phyloP scores from a whole-genome alignment of 2,329 filamentous ascomycete genomes.

The Zymoseptoria brevis region DNA sequence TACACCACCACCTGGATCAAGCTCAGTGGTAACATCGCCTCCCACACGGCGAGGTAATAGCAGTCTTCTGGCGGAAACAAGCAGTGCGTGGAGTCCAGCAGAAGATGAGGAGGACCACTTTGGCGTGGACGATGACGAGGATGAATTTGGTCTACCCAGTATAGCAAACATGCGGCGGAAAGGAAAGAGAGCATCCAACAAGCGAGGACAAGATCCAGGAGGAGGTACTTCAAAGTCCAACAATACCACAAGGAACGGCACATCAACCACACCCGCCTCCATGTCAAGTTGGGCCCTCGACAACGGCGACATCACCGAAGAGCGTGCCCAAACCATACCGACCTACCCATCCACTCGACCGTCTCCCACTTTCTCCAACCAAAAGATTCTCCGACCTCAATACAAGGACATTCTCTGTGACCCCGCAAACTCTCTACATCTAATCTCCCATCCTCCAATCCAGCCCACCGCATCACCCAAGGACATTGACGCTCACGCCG shows the following conservation, averaged over 20 bases:
- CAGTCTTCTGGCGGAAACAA: constrained; percentile 71
- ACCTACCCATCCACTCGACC: constrained; percentile 84
- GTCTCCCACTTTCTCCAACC: constrained; percentile 55
- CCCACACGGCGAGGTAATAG: constrained; percentile 64
- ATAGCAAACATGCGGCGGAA: constrained; percentile 84
- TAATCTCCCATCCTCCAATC: constrained; percentile 78
- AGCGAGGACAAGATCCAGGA: constrained; percentile 40
- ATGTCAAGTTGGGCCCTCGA: constrained; percentile 54
- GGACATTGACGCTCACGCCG: constrained; percentile 76
- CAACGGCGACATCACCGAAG: constrained; percentile 89
- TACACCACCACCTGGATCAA: constrained; percentile 46
- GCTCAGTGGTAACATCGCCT: constrained; percentile 48
- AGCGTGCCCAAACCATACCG: constrained; percentile 60
- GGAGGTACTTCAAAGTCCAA: constrained; percentile 9
- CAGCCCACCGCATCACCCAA: constrained; percentile 68
- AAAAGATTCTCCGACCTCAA: constrained; percentile 87
- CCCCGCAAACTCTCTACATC: constrained; percentile 87
- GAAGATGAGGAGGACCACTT: constrained; percentile 67
- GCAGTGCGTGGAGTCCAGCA: constrained; percentile 70
- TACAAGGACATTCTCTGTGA: constrained; percentile 87
- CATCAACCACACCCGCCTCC: constrained; percentile 5
- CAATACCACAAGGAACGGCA: neutral
- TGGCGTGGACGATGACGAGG: constrained; percentile 76
- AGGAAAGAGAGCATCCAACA: constrained; percentile 39
- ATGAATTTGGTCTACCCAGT: constrained; percentile 91